Percentiles rank a stretch among this genome's conserved stretches.
These are phyloP conservation scores for Halophytophthora batemanensis DNA, from an alignment of 352 stramenopile species.

Conservation along the genomic window DNA sequence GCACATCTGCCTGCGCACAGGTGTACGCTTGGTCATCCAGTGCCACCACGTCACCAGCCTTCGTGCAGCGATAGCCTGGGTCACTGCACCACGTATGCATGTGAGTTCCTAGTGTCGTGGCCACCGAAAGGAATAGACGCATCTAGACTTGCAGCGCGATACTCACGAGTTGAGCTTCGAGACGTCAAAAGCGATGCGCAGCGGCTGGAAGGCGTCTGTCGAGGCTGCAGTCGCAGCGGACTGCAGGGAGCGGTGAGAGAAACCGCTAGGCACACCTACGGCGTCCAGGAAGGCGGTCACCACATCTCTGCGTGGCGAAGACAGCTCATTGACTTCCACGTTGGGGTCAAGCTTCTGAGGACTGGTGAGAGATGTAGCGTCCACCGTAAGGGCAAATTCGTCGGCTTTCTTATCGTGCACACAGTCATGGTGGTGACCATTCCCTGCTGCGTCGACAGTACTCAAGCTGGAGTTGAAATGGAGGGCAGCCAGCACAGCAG, in stretches of 20 bases:
- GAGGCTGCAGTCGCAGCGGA: conserved; percentile 3
- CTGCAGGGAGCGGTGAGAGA: conserved; percentile 29
- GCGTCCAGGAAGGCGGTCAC: conserved; percentile 42
- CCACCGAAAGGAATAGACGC: not conserved
- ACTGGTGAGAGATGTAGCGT: conserved; percentile 30
- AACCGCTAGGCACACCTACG: conserved; percentile 25
- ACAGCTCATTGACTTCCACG: conserved; percentile 8
- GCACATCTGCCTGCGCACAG: conserved; percentile 49
- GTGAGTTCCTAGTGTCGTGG: not conserved
- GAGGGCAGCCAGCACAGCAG: no score
- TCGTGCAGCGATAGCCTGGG: conserved; percentile 54
- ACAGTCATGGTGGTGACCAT: conserved; percentile 52
- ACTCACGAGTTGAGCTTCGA: conserved; percentile 65
- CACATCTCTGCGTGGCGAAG: conserved; percentile 14
- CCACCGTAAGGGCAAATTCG: conserved; percentile 42
- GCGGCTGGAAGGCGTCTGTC: conserved; percentile 46
- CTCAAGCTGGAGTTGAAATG: not conserved
- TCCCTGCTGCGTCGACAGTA: not conserved
- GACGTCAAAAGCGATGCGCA: conserved; percentile 77
- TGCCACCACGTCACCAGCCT: conserved; percentile 43
- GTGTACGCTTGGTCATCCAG: conserved; percentile 48
- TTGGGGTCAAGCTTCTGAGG: conserved; percentile 27
- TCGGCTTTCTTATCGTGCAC: conserved; percentile 66
- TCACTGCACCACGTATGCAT: conserved; percentile 30
- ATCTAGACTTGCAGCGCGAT: no score